Evolutionary conservation across 371 early-diverging fungal genomes (phyloP).

Genomic region (Mortierella sp.): DNA sequence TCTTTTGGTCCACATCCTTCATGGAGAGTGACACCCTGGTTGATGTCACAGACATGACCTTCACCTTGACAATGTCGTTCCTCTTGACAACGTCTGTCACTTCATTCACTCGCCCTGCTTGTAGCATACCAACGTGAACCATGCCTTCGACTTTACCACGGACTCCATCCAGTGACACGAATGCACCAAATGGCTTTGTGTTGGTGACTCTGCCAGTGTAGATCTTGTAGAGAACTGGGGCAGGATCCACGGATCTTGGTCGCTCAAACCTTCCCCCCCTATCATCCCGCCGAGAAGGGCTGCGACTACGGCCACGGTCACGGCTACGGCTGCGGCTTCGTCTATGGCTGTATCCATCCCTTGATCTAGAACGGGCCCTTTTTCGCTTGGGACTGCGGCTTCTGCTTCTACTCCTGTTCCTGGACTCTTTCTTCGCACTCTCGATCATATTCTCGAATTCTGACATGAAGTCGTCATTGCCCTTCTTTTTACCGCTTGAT

Average conservation of each 20-base stretch:
- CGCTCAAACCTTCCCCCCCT: slow-evolving; percentile 27
- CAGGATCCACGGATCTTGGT: slow-evolving; percentile 66
- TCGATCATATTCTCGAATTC: slow-evolving; percentile 66
- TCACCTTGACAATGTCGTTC: slow-evolving; percentile 88
- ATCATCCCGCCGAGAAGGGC: slow-evolving; percentile 41
- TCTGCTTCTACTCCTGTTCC: slow-evolving; percentile 42
- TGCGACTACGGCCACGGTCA: slow-evolving; percentile 52
- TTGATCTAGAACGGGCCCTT: slow-evolving; percentile 35
- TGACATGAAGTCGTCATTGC: slow-evolving; percentile 64
- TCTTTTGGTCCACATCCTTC: slow-evolving; percentile 94
- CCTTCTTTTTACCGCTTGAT: slow-evolving; percentile 49
- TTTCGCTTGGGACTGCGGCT: slow-evolving; percentile 51
- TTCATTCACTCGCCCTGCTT: slow-evolving; percentile 77
- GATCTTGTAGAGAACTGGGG: slow-evolving; percentile 90
- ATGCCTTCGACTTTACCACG: slow-evolving; percentile 81
- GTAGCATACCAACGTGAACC: slow-evolving; percentile 86
- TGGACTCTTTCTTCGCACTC: slow-evolving; percentile 27
- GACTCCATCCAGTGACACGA: slow-evolving; percentile 87
- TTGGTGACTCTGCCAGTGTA: slow-evolving; percentile 84
- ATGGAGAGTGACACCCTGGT: slow-evolving; percentile 86
- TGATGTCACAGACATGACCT: slow-evolving; percentile 90
- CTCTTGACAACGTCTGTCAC: slow-evolving; percentile 84
- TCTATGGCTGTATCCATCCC: slow-evolving; percentile 20
- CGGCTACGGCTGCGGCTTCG: slow-evolving; percentile 52
- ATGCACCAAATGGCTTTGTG: slow-evolving; percentile 92